A percentile compares a stretch with the other conserved stretches of the same genome.
Conservation (phyloP, 78 protist genomes). For the Protostelium mycophagum region DNA sequence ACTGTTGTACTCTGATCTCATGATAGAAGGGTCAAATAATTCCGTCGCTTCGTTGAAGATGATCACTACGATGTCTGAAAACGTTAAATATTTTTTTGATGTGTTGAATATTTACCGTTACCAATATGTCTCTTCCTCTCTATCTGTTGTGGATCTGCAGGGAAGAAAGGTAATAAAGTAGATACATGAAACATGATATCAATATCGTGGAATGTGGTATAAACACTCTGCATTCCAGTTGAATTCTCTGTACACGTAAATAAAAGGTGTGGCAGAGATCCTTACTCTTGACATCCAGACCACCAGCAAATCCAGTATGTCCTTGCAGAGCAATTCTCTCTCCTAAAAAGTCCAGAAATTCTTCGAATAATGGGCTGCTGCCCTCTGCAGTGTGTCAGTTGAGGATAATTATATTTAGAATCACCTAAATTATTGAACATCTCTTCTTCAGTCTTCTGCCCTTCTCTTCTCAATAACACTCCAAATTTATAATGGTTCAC, state of each 20-base stretch:
- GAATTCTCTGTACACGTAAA: not conserved
- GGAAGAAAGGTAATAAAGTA: slow-evolving; percentile 7
- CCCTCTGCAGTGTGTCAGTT: not conserved
- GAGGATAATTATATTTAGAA: not conserved
- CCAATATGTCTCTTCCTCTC: slow-evolving; percentile 17
- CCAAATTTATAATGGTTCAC: slow-evolving; percentile 29
- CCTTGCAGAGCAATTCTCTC: slow-evolving; percentile 14
- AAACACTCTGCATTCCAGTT: slow-evolving; percentile 3
- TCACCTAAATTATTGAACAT: slow-evolving; percentile 16
- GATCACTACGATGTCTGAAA: not conserved
- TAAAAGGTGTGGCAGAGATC: not conserved
- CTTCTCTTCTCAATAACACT: slow-evolving; percentile 30
- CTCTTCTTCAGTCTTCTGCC: slow-evolving; percentile 38
- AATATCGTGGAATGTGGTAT: not conserved
- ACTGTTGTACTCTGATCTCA: slow-evolving; percentile 64
- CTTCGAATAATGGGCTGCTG: slow-evolving; percentile 24
- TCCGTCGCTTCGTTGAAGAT: slow-evolving; percentile 54
- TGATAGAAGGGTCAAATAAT: slow-evolving; percentile 36
- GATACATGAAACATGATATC: slow-evolving; percentile 17
- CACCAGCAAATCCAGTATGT: slow-evolving; percentile 15
- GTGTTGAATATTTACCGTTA: not conserved
- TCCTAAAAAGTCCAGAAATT: slow-evolving; percentile 28
- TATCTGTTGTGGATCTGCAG: slow-evolving; percentile 7
- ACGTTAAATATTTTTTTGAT: too few species aligned
- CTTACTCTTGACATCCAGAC: slow-evolving; percentile 15